phyloP scores from a whole-genome alignment of 139 green algal genomes.

The Picochlorum sp. region DNA sequence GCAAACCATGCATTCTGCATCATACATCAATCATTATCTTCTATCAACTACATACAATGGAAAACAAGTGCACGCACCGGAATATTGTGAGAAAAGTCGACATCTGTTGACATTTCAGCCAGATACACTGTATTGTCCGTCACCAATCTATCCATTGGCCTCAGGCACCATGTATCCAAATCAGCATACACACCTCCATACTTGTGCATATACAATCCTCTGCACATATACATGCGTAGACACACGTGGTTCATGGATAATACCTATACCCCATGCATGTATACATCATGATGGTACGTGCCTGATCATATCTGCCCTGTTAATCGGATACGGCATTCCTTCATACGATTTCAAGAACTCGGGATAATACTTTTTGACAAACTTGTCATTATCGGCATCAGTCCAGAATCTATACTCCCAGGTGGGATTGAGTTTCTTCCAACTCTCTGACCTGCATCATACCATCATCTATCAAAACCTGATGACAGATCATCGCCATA shows the following conservation, averaged over 20 bases:
- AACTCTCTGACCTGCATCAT: slow-evolving; percentile 13
- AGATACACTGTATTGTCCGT: slow-evolving; percentile 7
- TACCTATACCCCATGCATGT: not conserved
- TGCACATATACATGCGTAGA: not conserved
- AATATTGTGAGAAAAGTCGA: slow-evolving; percentile 22
- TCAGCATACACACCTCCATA: slow-evolving; percentile 28
- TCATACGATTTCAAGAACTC: slow-evolving; percentile 27
- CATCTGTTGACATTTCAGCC: slow-evolving; percentile 19
- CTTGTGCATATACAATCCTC: slow-evolving; percentile 22
- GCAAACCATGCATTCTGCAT: slow-evolving; percentile 30
- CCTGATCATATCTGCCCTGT: not conserved
- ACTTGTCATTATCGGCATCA: slow-evolving; percentile 20
- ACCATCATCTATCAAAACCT: too few species aligned
- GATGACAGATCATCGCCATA: not conserved
- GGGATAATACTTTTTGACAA: slow-evolving; percentile 22
- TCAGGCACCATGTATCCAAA: slow-evolving; percentile 25
- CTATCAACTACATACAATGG: not conserved
- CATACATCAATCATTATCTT: too few species aligned
- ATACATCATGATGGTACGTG: not conserved
- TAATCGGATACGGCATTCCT: slow-evolving; percentile 19
- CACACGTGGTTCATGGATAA: too few species aligned
- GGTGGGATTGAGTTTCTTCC: slow-evolving; percentile 15
- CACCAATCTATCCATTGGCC: slow-evolving; percentile 11
- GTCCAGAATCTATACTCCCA: slow-evolving; percentile 35
- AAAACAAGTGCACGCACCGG: slow-evolving; percentile 4